Evolutionary conservation across 169 alveolate genomes (phyloP), one percentile per base, ranked within the genome.

Genomic region (Cryptosporidium sp.): DNA sequence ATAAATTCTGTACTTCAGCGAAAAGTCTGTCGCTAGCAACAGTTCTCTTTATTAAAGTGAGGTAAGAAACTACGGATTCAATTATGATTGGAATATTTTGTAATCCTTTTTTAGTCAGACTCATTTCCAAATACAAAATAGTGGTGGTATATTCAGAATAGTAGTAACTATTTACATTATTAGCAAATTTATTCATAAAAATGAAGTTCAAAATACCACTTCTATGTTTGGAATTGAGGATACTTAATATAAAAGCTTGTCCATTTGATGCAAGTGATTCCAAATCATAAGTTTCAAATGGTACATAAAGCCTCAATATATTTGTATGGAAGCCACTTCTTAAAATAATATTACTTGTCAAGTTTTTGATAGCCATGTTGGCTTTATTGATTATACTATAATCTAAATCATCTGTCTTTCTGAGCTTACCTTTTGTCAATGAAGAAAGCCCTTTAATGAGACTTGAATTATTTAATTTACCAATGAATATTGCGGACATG

Each of bases 131-230:
- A 21, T 65, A 65, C 8, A 65, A 16, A 1, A 33, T 29, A 1
- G 5, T 65, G 9, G 42, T 35, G 26, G 8, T 65, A 29, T 65
- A 37, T 29, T 65, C 72, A 29, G 12, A 3, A 37, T 35, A 65
- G 48, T 10, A 65, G 26, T n/a, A 37, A 21, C 23, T 0, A 12
- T 9, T 31, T 7, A n/a, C 5, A 5, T 37, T 14, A 33, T 6
- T 2, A 44, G 68, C 65, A 23, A 71, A 71, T 6, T 4, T 35
- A 26, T 71, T 71, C 9, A 56, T 35, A n/a, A 71, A 52, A 31
- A 71, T 8, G n/a, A 71, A 71, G 85, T 71, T 71, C 1, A 8
- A 29, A 29, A 71, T 71, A 31, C 85, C 85, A 18, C 26, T 14
- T 23, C 69, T 71, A 60, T 71, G 85, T n/a, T 33, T 52, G 51